Percentiles rank a stretch among this genome's conserved stretches.
Conservation (phyloP, 2,329 filamentous ascomycete genomes). For the Neonectria neomacrospora region DNA sequence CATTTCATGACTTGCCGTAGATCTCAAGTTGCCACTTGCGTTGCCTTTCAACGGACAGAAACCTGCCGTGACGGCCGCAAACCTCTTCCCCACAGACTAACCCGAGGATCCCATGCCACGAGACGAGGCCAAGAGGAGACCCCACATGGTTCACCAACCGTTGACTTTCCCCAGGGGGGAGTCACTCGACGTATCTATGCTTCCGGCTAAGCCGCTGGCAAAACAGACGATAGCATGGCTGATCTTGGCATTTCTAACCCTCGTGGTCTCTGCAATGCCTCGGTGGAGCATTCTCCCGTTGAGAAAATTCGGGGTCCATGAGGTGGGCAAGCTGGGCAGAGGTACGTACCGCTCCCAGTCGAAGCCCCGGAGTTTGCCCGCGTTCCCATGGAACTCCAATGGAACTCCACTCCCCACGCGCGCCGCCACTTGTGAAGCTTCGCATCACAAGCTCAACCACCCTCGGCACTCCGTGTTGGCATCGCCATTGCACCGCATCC, state of each 20-base stretch:
- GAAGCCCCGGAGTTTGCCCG: not conserved
- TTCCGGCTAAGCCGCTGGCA: not conserved
- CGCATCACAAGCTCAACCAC: constrained; percentile 1
- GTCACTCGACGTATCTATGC: not conserved
- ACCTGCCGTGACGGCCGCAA: not conserved
- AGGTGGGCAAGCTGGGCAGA: no score
- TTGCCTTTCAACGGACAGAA: not conserved
- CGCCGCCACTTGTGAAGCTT: not conserved
- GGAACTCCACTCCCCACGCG: not conserved
- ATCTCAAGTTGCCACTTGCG: not conserved
- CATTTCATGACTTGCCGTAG: not conserved
- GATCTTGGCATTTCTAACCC: not conserved
- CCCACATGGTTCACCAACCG: not conserved
- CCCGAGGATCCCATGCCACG: not conserved
- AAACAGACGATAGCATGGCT: not conserved
- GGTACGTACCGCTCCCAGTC: not conserved
- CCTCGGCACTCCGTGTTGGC: constrained; percentile 1
- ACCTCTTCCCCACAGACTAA: not conserved
- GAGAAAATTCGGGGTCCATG: not conserved
- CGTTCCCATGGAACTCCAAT: not conserved
- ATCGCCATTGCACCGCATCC: constrained; percentile 1
- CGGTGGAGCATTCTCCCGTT: not conserved
- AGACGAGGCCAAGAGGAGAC: not conserved
- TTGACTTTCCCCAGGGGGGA: not conserved
- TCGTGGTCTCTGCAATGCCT: not conserved